Conservation (phyloP, 331 rosid species). For the Phaseolus coccineus region DNA sequence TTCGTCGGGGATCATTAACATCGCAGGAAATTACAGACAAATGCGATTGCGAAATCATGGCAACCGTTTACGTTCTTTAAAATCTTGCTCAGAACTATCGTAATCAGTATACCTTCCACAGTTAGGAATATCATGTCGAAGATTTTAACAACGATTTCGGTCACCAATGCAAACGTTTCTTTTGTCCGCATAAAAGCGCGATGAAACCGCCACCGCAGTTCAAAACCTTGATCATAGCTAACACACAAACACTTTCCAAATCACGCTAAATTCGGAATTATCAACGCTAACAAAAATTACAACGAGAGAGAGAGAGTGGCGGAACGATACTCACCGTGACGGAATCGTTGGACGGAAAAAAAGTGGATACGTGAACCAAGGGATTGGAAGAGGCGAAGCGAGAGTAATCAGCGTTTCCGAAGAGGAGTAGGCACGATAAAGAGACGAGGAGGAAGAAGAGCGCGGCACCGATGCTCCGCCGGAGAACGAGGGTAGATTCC, state of each 20-base stretch:
- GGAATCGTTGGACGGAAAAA: slow-evolving; percentile 45
- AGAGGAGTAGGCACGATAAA: slow-evolving; percentile 57
- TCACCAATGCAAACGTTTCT: not conserved
- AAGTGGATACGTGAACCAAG: slow-evolving; percentile 16
- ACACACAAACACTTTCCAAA: slow-evolving; percentile 1
- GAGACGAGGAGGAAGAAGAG: slow-evolving; percentile 58
- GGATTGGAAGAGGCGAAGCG: slow-evolving; percentile 48
- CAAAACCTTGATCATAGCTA: not conserved
- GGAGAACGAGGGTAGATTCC: slow-evolving; percentile 47
- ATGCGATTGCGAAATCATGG: not conserved
- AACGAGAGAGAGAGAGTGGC: not conserved
- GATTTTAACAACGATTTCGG: not conserved
- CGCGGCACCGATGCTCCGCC: slow-evolving; percentile 37
- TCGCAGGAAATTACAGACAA: not conserved
- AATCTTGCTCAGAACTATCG: not conserved
- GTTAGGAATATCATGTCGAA: not conserved
- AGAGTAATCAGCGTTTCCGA: slow-evolving; percentile 52
- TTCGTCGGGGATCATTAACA: not conserved
- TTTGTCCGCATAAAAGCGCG: not conserved
- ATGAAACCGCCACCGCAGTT: not conserved
- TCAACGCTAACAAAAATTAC: not conserved
- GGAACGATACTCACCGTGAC: slow-evolving; percentile 52
- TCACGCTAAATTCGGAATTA: not conserved
- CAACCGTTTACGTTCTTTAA: not conserved
- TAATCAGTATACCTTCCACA: not conserved